Percentiles rank a stretch among this genome's conserved stretches.
phyloP scores from a whole-genome alignment of 1,139 yeast species.

The Lodderomyces margitis region DNA sequence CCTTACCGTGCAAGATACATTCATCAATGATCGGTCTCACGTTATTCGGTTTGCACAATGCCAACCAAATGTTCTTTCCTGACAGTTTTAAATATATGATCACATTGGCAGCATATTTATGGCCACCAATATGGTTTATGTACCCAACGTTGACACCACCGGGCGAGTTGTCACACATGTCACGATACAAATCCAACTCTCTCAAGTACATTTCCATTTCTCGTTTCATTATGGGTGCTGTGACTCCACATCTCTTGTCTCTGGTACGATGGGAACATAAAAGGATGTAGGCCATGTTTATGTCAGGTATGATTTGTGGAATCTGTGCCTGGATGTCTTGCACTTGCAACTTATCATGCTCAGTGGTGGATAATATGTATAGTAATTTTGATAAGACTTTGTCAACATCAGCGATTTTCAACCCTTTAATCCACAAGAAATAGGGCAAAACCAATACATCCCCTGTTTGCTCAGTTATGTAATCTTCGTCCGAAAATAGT shows the following conservation, averaged over 20 bases:
- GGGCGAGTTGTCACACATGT: constrained; percentile 66
- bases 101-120: constrained; percentile 88
- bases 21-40: constrained; percentile 73
- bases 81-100: constrained; percentile 61
- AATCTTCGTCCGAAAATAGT: constrained; percentile 39
- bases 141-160: constrained; percentile 70
- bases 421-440: constrained; percentile 66
- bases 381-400: constrained; percentile 42
- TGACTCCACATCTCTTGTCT: constrained; percentile 89
- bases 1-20: constrained; percentile 60
- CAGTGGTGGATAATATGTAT: not conserved
- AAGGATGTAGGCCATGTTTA: constrained; percentile 58
- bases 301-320: constrained; percentile 23
- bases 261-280: constrained; percentile 88
- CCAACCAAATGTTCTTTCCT: constrained; percentile 86
- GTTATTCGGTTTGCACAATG: constrained; percentile 76
- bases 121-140: constrained; percentile 93
- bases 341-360: not conserved
- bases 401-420: constrained; percentile 45
- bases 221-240: constrained; percentile 89
- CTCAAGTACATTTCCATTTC: constrained; percentile 74
- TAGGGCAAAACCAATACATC: constrained; percentile 73
- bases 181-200: constrained; percentile 69
- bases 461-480: constrained; percentile 41
- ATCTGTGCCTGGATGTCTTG: constrained; percentile 7